Base-by-base conservation (phyloP, 129 eudicot genomes). In the Scalesia atractyloides region DNA sequence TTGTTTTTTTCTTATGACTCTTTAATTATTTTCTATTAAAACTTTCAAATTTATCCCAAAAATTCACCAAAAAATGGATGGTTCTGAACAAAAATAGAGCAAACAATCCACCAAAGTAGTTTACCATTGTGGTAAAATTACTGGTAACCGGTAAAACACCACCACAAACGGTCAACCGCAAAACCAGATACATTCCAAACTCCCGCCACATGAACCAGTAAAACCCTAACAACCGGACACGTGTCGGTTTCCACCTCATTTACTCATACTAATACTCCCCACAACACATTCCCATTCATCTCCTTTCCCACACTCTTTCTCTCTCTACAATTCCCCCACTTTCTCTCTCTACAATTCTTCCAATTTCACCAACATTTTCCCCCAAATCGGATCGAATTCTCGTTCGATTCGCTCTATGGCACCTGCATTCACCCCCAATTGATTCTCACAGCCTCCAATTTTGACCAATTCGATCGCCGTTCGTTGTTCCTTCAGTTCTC, bases 181-280 rank as follows among this genome's bases (percentile, higher is more conserved):
- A 61, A 69, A 69, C 3, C 41, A 69, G 65, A 62, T 70, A 50
- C 44, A 60, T 49, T 36, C 51, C 19, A 22, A 22, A 3, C 80
- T 70, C 74, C 74, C 75, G 76, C 57, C 70, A 73, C 70, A 73
- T 0, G 22, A 69, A 75, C 13, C 80, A 47, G 82, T 73, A 67
- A 74, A 60, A 57, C 73, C 72, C 51, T 41, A 51, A 6, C 52
- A 59, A 37, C 82, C 81, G 5, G 74, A 66, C 77, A 79, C 85
- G 85, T 80, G 81, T 83, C 72, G 53, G 66, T 73, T 61, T 68
- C 67, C 60, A 76, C 76, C 76, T 64, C 75, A 82, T 51, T 72
- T 37, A 64, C 30, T 52, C 66, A 74, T 74, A 74, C 64, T 74
- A 52, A 52, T 74, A 64, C 78, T 68, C 64, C 54, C 15, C 9